Evolutionary conservation across 306 rosid species (phyloP), one percentile per base, ranked within the genome.

Genomic region (Trifolium fragiferum): DNA sequence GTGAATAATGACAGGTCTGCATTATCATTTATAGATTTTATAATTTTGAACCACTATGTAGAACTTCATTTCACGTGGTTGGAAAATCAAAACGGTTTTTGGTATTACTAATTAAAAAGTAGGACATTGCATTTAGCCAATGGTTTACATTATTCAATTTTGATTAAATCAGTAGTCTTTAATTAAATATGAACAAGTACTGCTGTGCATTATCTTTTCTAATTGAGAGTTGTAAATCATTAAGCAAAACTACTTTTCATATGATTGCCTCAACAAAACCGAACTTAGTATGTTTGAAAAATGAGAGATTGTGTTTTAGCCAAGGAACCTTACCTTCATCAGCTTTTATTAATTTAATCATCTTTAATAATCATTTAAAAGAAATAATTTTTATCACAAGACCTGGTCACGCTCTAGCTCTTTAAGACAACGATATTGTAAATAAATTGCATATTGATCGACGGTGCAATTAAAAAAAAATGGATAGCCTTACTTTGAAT

Each of bases 1-100:
- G 98, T 95, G 76, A 85, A 95, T 84, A 95, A 92, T 81, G 85
- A 86, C 89, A 90, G 95, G 99, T 92, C 43, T 47, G 84, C 55
- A 16, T 58, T 33, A 10, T 67, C 59, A 60, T 65, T 59, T 47
- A 8, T 25, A 14, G 35, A 63, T 69, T 75, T 66, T 11, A 25
- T 40, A 27, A 33, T 49, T 73, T 41, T 63, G 61, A 77, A 74
- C 41, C 72, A 35, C 68, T 2, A n/a, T 27, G 57, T 49, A 20
- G 44, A 74, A 68, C 55, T 46, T 41, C 68, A 68, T 63, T 76
- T 80, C 77, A 32, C 7, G 27, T 67, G 69, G 35, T 68, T 44
- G 25, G 46, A 55, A 73, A 73, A 21, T 83, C 61, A 35, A 46
- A 46, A 44, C 25, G 57, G 67, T 66, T 81, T 16, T 62, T 70